These are phyloP conservation scores for Polyporus tsugae DNA, from an alignment of 1,284 basidiomycete genomes.

Conservation along the genomic window DNA sequence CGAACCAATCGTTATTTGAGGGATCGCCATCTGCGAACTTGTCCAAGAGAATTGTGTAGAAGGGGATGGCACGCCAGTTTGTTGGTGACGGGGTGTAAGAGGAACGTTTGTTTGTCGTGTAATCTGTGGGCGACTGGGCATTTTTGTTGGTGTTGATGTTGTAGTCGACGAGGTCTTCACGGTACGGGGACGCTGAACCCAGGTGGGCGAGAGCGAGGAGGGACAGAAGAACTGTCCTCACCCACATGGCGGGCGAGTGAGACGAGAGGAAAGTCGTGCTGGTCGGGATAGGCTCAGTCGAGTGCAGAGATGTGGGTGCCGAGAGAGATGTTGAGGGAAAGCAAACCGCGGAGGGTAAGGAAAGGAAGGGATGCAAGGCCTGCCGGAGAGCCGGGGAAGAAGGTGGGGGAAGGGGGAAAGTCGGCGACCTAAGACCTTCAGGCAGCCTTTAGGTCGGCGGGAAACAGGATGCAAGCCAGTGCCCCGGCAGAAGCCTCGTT, in stretches of 20 bases:
- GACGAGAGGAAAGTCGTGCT: conserved; percentile 22
- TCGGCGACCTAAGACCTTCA: conserved; percentile 19
- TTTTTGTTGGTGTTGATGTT: conserved; percentile 88
- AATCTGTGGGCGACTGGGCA: conserved; percentile 75
- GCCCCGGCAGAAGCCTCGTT: conserved; percentile 37
- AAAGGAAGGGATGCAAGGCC: conserved; percentile 34
- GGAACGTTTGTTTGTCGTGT: conserved; percentile 65
- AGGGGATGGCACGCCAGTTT: conserved; percentile 89
- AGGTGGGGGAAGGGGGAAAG: conserved; percentile 21
- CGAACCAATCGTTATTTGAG: conserved; percentile 88
- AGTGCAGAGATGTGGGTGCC: conserved; percentile 7
- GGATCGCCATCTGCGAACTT: conserved; percentile 95
- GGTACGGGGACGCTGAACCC: conserved; percentile 69
- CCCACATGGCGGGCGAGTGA: conserved; percentile 41
- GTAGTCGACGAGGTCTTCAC: conserved; percentile 78
- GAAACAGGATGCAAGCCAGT: conserved; percentile 33
- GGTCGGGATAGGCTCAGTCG: conserved; percentile 14
- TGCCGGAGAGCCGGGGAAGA: conserved; percentile 29
- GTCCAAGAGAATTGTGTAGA: conserved; percentile 89
- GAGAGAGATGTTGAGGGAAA: conserved; percentile 23
- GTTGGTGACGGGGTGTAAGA: conserved; percentile 80
- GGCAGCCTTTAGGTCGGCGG: conserved; percentile 32
- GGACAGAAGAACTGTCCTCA: conserved; percentile 41
- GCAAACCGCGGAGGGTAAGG: conserved; percentile 33
- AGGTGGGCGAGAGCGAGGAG: conserved; percentile 40